These are phyloP conservation scores for Bathelium albidoporum DNA, from an alignment of 495 filamentous ascomycete species.

Conservation along the genomic window DNA sequence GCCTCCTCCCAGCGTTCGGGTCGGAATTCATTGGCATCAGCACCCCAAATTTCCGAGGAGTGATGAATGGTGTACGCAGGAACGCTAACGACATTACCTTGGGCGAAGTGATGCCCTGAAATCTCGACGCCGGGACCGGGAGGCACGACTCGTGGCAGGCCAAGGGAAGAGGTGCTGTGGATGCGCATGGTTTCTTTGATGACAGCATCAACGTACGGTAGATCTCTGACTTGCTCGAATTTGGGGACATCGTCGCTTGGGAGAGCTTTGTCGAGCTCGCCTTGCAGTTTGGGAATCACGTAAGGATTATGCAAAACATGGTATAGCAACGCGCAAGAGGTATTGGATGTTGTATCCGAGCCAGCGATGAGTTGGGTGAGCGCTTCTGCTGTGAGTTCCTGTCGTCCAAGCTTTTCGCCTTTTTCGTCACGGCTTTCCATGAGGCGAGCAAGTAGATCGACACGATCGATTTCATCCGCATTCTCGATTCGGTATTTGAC, in stretches of 20 bases:
- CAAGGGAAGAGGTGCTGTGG: constrained; percentile 81
- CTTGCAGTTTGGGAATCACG: constrained; percentile 60
- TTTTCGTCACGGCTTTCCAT: constrained; percentile 81
- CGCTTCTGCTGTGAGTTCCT: constrained; percentile 80
- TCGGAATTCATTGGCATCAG: constrained; percentile 63
- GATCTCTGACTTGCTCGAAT: constrained; percentile 59
- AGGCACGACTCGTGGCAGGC: constrained; percentile 74
- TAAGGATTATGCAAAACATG: constrained; percentile 60
- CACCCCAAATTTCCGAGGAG: constrained; percentile 70
- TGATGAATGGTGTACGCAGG: constrained; percentile 86
- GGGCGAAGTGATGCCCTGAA: constrained; percentile 54
- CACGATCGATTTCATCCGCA: constrained; percentile 50
- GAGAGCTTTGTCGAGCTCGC: constrained; percentile 60
- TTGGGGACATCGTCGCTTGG: constrained; percentile 54
- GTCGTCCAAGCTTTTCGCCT: constrained; percentile 59
- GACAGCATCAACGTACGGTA: constrained; percentile 67
- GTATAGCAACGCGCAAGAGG: constrained; percentile 76
- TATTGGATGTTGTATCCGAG: constrained; percentile 83
- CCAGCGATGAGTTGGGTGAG: constrained; percentile 86
- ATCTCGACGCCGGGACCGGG: constrained; percentile 44
- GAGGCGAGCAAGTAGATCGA: constrained; percentile 70
- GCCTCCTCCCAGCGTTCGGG: constrained; percentile 65
- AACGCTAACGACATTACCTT: constrained; percentile 69
- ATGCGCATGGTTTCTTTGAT: constrained; percentile 86
- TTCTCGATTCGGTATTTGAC: constrained; percentile 63